A percentile compares a stretch with the other conserved stretches of the same genome.
Evolutionary conservation across 1,284 basidiomycete genomes (phyloP).

Genomic region (Rhodotorula sp.): DNA sequence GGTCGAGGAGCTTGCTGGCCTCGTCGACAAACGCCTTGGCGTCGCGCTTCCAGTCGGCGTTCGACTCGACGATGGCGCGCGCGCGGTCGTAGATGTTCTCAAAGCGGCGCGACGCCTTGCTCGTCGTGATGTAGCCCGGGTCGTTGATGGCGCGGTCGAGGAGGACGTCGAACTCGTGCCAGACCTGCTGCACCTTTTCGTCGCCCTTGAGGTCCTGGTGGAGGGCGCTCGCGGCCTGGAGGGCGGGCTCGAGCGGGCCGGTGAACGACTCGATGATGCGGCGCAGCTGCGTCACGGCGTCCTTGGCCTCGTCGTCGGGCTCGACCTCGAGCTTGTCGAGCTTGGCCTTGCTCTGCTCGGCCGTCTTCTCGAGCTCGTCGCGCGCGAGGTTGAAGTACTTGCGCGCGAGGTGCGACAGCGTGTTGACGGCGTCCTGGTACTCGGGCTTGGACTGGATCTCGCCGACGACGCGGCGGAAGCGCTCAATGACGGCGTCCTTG

Average conservation of each 20-base stretch:
- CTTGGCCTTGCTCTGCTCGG: slow-evolving; percentile 21
- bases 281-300: slow-evolving; percentile 22
- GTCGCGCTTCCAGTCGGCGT: slow-evolving; percentile 35
- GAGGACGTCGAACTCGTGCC: slow-evolving; percentile 49
- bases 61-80: slow-evolving; percentile 28
- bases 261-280: slow-evolving; percentile 34
- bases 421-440: slow-evolving; percentile 52
- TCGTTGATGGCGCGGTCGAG: slow-evolving; percentile 51
- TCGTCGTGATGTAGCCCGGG: slow-evolving; percentile 51
- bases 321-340: slow-evolving; percentile 51
- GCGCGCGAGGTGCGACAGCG: slow-evolving; percentile 53
- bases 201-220: slow-evolving; percentile 52
- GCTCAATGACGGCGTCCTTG: slow-evolving; percentile 53
- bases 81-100: slow-evolving; percentile 50
- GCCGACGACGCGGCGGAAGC: slow-evolving; percentile 49
- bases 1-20: slow-evolving; percentile 25
- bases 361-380: slow-evolving; percentile 44
- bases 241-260: slow-evolving; percentile 50
- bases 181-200: slow-evolving; percentile 50
- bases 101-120: slow-evolving; percentile 51
- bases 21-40: slow-evolving; percentile 25
- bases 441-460: slow-evolving; percentile 43
- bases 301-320: slow-evolving; percentile 28
- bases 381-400: slow-evolving; percentile 55
- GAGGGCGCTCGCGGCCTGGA: slow-evolving; percentile 51